phyloP scores from a whole-genome alignment of 2,329 filamentous ascomycete genomes.

The Meredithiella fracta region DNA sequence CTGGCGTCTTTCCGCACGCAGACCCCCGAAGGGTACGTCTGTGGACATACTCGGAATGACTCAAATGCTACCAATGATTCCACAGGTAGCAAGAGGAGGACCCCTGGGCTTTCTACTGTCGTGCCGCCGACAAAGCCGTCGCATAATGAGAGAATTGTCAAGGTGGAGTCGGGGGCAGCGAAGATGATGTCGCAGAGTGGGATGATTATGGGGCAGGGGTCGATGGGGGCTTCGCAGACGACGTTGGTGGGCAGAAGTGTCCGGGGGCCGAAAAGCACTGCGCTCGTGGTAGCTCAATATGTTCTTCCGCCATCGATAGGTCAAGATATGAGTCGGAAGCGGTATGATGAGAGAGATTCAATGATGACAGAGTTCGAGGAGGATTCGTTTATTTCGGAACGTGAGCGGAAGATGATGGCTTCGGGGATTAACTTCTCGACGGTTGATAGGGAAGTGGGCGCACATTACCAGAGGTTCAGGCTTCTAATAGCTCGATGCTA shows the following conservation, averaged over 20 bases:
- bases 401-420: conserved; percentile 26
- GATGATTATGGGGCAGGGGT: background rate
- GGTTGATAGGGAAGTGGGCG: conserved; percentile 21
- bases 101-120: conserved; percentile 2
- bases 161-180: background rate
- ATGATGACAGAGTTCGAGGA: conserved; percentile 37
- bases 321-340: background rate
- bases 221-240: background rate
- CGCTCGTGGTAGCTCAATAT: too few relatives aligned
- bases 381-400: conserved; percentile 23
- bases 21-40: conserved; percentile 2
- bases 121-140: background rate
- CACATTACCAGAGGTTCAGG: conserved; percentile 15
- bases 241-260: background rate
- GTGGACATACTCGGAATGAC: background rate
- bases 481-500: conserved; percentile 15
- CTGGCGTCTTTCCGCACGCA: background rate
- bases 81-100: conserved; percentile 12
- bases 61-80: conserved; percentile 5
- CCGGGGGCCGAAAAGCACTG: background rate
- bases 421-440: conserved; percentile 37
- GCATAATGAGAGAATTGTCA: conserved; percentile 5
- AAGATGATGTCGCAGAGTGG: background rate
- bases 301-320: background rate
- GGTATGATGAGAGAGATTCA: conserved; percentile 24